Conservation (phyloP, 805 yeast genomes). For the Kodamaea leandrae region DNA sequence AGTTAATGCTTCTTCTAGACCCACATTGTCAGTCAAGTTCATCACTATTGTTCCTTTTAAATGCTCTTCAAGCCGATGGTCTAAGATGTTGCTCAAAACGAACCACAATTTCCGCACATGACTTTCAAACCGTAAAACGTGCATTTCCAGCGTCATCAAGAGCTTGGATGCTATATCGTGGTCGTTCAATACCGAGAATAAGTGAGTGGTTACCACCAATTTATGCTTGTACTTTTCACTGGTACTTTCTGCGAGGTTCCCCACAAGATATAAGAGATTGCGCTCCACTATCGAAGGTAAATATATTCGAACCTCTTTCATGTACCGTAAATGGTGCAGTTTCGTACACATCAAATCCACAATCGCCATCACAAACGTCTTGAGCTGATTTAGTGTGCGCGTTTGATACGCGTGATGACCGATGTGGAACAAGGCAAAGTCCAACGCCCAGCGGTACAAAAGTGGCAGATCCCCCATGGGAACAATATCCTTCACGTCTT, state of each 20-base stretch:
- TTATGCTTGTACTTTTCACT: constrained; percentile 3
- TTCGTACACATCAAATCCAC: constrained; percentile 30
- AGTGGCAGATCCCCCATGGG: constrained; percentile 9
- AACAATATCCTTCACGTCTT: constrained; percentile 14
- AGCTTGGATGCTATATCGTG: constrained; percentile 32
- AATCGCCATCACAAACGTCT: constrained; percentile 33
- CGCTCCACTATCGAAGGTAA: constrained; percentile 20
- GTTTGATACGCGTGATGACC: constrained; percentile 15
- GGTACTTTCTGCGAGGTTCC: constrained; percentile 2
- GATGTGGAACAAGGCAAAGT: constrained; percentile 26
- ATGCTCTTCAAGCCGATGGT: constrained; percentile 6
- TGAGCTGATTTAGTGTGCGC: constrained; percentile 21
- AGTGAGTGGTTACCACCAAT: constrained; percentile 23
- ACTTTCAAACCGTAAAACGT: constrained; percentile 30
- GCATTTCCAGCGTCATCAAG: constrained; percentile 19
- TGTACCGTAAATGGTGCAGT: constrained; percentile 27
- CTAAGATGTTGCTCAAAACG: constrained; percentile 15
- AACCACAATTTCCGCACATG: constrained; percentile 33
- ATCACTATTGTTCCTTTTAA: constrained; percentile 31
- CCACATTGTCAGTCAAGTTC: constrained; percentile 28
- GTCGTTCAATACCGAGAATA: constrained; percentile 37
- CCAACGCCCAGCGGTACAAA: constrained; percentile 32
- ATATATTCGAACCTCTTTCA: constrained; percentile 17
- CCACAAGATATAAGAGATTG: constrained; percentile 6
- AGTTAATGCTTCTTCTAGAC: constrained; percentile 21